These are phyloP conservation scores for Diaporthe citrichinensis DNA, from an alignment of 2,329 filamentous ascomycete genomes.

Conservation along the genomic window DNA sequence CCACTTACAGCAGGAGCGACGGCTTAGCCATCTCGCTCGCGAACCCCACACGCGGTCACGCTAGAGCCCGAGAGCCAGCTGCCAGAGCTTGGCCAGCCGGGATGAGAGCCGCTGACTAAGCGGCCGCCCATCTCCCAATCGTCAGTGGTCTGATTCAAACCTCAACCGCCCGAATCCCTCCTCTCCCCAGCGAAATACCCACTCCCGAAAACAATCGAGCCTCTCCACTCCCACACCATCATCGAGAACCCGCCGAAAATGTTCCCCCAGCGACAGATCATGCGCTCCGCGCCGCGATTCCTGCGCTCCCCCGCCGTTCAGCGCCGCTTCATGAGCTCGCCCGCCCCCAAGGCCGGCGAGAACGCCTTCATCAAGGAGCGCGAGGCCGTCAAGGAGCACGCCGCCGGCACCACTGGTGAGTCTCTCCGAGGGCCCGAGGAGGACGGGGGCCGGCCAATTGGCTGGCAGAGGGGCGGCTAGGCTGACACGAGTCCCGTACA, in stretches of 20 bases:
- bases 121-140: constrained; percentile 18
- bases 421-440: constrained; percentile 45
- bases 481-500: constrained; percentile 60
- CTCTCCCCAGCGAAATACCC: constrained; percentile 1
- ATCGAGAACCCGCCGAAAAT: constrained; percentile 56
- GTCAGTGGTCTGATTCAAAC: constrained; percentile 36
- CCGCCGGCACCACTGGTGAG: constrained; percentile 85
- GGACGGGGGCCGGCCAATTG: constrained; percentile 1
- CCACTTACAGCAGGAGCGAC: constrained; percentile 16
- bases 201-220: constrained; percentile 28
- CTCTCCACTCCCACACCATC: constrained; percentile 22
- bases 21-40: background rate
- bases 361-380: constrained; percentile 96
- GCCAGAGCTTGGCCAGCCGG: background rate
- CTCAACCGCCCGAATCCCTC: constrained; percentile 8
- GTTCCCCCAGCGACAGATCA: constrained; percentile 73
- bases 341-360: constrained; percentile 68
- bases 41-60: constrained; percentile 22
- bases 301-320: constrained; percentile 71
- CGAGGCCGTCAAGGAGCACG: constrained; percentile 91
- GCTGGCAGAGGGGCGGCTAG: background rate
- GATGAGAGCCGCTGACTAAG: constrained; percentile 1
- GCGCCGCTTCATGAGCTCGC: constrained; percentile 79
- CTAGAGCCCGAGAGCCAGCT: background rate
- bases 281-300: constrained; percentile 75